Percentiles rank a stretch among this genome's conserved stretches.
Evolutionary conservation across 352 stramenopile species (phyloP).

Genomic region (Elongisporangium anandrum): DNA sequence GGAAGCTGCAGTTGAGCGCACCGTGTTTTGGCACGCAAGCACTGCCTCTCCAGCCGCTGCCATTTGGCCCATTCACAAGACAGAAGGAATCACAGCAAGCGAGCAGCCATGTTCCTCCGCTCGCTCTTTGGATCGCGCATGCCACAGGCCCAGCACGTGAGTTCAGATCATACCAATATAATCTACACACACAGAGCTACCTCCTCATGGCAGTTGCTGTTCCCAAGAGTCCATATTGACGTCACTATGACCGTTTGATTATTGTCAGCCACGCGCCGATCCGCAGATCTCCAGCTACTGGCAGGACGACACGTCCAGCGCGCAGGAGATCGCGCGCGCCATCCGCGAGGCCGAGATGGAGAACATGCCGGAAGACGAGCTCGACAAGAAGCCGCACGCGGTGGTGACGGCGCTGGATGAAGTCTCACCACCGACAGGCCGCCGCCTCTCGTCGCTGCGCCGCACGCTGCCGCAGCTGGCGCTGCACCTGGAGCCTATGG

Average conservation of each 20-base stretch:
- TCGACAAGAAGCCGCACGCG: slow-evolving; percentile 47
- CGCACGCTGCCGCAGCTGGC: slow-evolving; percentile 21
- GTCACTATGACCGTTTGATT: background rate
- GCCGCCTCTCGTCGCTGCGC: slow-evolving; percentile 13
- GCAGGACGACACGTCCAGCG: slow-evolving; percentile 69
- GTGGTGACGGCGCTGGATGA: slow-evolving; percentile 22
- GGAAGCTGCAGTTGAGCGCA: background rate
- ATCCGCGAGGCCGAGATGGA: slow-evolving; percentile 61
- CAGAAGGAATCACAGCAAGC: background rate
- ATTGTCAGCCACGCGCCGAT: slow-evolving; percentile 52
- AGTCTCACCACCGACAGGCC: slow-evolving; percentile 4
- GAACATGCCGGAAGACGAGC: slow-evolving; percentile 13
- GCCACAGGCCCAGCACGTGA: slow-evolving; percentile 69
- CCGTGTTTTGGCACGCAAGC: background rate
- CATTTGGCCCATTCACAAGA: background rate
- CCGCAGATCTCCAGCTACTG: slow-evolving; percentile 70
- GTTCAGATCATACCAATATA: slow-evolving; percentile 6
- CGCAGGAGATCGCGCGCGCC: slow-evolving; percentile 51
- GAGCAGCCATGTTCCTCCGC: slow-evolving; percentile 63
- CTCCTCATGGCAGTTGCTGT: background rate
- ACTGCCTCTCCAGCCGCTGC: background rate
- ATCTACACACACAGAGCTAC: background rate
- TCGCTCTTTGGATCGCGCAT: slow-evolving; percentile 74
- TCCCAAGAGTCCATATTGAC: background rate
- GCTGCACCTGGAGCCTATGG: slow-evolving; percentile 31